Conservation (phyloP, 805 yeast species). For the Starmerella scarabaei region DNA sequence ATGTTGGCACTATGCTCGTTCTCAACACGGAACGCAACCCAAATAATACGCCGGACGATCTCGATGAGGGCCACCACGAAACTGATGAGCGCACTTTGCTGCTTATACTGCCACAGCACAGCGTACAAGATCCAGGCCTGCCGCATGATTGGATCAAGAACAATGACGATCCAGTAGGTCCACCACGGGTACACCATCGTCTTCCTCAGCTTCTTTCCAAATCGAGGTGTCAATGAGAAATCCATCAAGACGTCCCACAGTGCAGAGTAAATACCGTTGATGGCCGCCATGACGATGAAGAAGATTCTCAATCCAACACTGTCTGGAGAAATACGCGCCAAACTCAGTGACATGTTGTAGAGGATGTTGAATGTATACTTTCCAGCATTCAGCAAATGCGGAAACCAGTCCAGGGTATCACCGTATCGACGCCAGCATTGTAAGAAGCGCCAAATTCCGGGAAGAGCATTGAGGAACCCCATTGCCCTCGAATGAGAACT, state of each 20-base stretch:
- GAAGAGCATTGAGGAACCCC: constrained; percentile 77
- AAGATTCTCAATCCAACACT: constrained; percentile 35
- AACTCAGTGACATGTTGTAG: constrained; percentile 61
- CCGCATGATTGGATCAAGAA: constrained; percentile 58
- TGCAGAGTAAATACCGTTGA: constrained; percentile 57
- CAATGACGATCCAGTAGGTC: constrained; percentile 62
- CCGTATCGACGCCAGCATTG: constrained; percentile 86
- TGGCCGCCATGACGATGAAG: constrained; percentile 58
- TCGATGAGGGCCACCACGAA: constrained; percentile 77
- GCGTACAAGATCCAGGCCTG: constrained; percentile 91
- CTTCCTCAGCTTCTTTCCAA: constrained; percentile 6
- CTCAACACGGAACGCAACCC: constrained; percentile 89
- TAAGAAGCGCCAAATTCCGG: constrained; percentile 78
- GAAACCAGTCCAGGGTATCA: constrained; percentile 93
- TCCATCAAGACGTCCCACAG: constrained; percentile 93
- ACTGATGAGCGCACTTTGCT: constrained; percentile 78
- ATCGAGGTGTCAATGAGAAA: constrained; percentile 69
- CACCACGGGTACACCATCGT: constrained; percentile 38
- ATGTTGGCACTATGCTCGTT: constrained; percentile 93
- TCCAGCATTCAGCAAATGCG: constrained; percentile 78
- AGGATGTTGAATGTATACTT: constrained; percentile 58
- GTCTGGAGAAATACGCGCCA: constrained; percentile 53
- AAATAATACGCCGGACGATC: constrained; percentile 64
- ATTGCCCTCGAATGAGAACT: constrained; percentile 59
- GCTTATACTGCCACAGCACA: constrained; percentile 58